phyloP scores from a whole-genome alignment of 805 yeast species.

The Candida morakotiae region DNA sequence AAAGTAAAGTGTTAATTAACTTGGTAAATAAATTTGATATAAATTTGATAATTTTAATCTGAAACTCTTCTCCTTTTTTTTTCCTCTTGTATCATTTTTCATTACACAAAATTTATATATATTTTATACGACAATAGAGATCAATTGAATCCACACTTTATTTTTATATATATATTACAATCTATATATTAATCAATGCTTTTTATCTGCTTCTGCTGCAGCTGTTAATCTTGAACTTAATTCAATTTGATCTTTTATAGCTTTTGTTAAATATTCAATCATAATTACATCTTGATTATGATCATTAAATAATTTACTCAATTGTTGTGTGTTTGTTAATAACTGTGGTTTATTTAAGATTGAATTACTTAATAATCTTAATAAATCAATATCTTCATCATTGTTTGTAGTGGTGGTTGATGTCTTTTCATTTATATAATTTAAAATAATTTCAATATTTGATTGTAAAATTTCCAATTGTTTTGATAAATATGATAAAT shows the following conservation, averaged over 20 bases:
- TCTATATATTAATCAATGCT: too few species aligned
- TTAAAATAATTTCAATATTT: conserved; percentile 47
- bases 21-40: too few species aligned
- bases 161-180: too few species aligned
- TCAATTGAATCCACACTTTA: too few species aligned
- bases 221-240: conserved; percentile 68
- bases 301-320: conserved; percentile 59
- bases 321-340: conserved; percentile 46
- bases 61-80: conserved; percentile 6
- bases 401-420: conserved; percentile 14
- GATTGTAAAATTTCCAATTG: conserved; percentile 44
- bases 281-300: conserved; percentile 78
- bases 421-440: conserved; percentile 42
- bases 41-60: too few species aligned
- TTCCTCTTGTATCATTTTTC: not conserved
- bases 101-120: not conserved
- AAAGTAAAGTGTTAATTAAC: too few species aligned
- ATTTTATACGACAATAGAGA: too few species aligned
- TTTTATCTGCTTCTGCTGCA: conserved; percentile 5
- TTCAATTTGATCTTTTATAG: conserved; percentile 81
- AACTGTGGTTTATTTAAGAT: conserved; percentile 49
- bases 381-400: conserved; percentile 54
- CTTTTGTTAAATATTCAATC: conserved; percentile 77
- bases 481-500: conserved; percentile 41
- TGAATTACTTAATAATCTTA: conserved; percentile 59